Percentiles rank a stretch among this genome's conserved stretches.
Conservation (phyloP, 805 yeast species). For the Saturnispora sanitii region DNA sequence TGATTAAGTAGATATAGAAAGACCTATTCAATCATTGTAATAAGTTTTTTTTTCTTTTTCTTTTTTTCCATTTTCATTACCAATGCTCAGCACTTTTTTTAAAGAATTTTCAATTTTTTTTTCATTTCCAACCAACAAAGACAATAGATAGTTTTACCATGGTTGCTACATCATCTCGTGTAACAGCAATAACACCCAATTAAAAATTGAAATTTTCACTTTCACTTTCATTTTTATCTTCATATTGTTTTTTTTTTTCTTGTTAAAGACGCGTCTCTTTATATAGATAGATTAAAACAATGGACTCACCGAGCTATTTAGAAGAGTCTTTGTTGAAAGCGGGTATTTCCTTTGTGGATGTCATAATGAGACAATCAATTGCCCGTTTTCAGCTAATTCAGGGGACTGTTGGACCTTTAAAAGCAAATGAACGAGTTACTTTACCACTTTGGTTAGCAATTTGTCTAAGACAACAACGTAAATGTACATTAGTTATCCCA, state of each 20-base stretch:
- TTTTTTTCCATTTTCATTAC: no score
- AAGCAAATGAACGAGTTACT: conserved; percentile 54
- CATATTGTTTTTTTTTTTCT: background rate
- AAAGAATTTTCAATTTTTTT: no score
- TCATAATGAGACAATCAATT: conserved; percentile 5
- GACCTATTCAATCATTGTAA: no score
- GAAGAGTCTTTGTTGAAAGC: conserved; percentile 6
- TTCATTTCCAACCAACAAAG: no score
- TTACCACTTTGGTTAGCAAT: conserved; percentile 88
- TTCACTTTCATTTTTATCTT: no score
- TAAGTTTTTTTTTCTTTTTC: no score
- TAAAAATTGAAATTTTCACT: no score
- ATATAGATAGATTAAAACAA: no score
- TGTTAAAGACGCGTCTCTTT: background rate
- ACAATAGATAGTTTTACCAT: no score
- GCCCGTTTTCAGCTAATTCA: conserved; percentile 2
- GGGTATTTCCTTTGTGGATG: background rate
- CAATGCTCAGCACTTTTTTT: no score
- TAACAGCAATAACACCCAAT: no score
- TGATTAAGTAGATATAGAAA: background rate
- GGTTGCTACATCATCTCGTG: no score
- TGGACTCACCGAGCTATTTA: background rate
- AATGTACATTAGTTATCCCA: conserved; percentile 81
- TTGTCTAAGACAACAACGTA: conserved; percentile 69
- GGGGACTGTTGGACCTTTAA: conserved; percentile 5